phyloP scores from a whole-genome alignment of 164 flowering plant genomes.

The Euptelea pleiosperma region DNA sequence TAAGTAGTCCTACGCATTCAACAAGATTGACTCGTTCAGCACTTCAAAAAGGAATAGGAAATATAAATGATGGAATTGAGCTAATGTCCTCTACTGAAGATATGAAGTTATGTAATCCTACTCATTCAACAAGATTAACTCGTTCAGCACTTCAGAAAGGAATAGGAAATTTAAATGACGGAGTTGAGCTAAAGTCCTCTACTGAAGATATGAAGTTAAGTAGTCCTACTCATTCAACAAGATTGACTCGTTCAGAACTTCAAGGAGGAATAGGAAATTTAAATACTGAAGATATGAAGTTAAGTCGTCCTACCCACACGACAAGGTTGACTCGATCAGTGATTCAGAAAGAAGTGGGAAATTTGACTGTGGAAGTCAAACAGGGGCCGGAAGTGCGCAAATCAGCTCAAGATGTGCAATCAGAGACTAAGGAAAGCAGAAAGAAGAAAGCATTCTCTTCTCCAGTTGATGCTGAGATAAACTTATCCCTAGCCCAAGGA shows the following conservation, averaged over 20 bases:
- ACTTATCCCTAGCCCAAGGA: slow-evolving; percentile 8
- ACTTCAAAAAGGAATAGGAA: neutral
- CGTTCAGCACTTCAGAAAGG: slow-evolving; percentile 12
- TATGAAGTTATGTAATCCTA: neutral
- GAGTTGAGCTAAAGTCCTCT: neutral
- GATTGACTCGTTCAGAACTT: too few species aligned
- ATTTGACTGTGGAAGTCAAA: neutral
- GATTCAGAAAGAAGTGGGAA: slow-evolving; percentile 3
- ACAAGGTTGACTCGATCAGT: slow-evolving; percentile 15
- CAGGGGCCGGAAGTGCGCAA: slow-evolving; percentile 8
- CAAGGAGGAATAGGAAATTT: neutral
- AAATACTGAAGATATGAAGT: neutral
- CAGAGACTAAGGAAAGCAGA: neutral
- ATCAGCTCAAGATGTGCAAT: slow-evolving; percentile 1
- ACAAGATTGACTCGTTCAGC: slow-evolving; percentile 21
- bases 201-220: neutral
- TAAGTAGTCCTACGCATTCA: neutral
- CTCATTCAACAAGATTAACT: slow-evolving; percentile 13
- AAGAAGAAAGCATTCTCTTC: slow-evolving; percentile 16
- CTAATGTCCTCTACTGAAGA: neutral
- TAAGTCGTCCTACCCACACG: neutral
- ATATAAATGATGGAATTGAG: neutral
- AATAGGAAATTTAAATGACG: neutral
- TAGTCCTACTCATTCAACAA: neutral
- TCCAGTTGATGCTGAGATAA: slow-evolving; percentile 5